Evolutionary conservation across 1,284 basidiomycete species (phyloP).

Genomic region (Moniliella sp.): DNA sequence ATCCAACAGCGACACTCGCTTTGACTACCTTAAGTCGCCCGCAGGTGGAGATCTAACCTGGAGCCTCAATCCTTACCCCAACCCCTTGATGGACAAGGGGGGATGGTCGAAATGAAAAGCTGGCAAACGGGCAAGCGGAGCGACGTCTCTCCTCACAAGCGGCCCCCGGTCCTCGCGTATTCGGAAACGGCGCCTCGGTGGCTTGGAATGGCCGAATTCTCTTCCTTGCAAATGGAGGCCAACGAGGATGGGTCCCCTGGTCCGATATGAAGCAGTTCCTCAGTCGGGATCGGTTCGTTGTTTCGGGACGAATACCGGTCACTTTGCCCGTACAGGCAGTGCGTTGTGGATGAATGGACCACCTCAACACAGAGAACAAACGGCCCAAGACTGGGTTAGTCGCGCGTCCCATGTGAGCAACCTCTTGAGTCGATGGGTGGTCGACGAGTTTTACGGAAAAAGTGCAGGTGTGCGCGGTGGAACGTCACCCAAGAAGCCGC

Average conservation of each 20-base stretch:
- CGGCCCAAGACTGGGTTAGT: constrained; percentile 4
- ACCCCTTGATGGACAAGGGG: too few relatives aligned
- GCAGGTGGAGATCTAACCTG: too few relatives aligned
- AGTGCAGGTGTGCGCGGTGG: constrained; percentile 2
- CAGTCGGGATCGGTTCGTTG: constrained; percentile 4
- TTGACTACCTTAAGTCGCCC: neutral
- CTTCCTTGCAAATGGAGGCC: constrained; percentile 5
- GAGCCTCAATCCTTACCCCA: too few relatives aligned
- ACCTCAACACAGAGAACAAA: too few relatives aligned
- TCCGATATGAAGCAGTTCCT: constrained; percentile 4
- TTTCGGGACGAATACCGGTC: constrained; percentile 6
- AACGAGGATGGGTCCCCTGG: constrained; percentile 5
- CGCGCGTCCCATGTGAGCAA: constrained; percentile 4
- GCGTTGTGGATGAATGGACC: constrained; percentile 5
- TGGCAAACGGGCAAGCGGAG: too few relatives aligned
- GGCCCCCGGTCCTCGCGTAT: too few relatives aligned
- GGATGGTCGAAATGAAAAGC: too few relatives aligned
- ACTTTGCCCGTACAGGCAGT: constrained; percentile 1
- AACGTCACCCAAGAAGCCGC: too few relatives aligned
- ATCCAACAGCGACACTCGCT: neutral
- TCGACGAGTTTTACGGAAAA: constrained; percentile 5
- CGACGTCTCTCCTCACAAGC: too few relatives aligned
- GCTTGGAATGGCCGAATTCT: constrained; percentile 9
- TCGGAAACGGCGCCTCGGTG: neutral
- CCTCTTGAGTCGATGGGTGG: constrained; percentile 3